These are phyloP conservation scores for Macrophomina phaseolina DNA, from an alignment of 2,329 filamentous ascomycete genomes.

Conservation along the genomic window DNA sequence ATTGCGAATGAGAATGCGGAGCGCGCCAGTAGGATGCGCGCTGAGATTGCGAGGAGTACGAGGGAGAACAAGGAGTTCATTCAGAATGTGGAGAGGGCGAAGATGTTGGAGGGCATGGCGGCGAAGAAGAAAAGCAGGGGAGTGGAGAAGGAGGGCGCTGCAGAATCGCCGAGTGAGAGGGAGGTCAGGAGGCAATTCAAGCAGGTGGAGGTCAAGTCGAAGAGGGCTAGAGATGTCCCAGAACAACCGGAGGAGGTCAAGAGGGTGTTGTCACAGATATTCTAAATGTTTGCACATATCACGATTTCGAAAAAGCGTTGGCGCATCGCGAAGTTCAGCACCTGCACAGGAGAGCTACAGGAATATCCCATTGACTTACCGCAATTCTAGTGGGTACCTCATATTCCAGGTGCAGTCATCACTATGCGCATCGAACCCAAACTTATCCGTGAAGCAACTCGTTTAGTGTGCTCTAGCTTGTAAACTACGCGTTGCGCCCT, in stretches of 20 bases:
- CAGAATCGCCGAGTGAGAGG: slow-evolving; percentile 44
- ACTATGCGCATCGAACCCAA: too few species aligned
- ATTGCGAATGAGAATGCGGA: slow-evolving; percentile 84
- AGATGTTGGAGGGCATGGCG: slow-evolving; percentile 76
- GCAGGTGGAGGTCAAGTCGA: slow-evolving; percentile 66
- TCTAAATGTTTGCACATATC: slow-evolving; percentile 31
- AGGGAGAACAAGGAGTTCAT: slow-evolving; percentile 84
- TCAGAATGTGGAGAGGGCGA: slow-evolving; percentile 77
- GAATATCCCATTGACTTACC: too few species aligned
- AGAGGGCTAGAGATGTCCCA: slow-evolving; percentile 40
- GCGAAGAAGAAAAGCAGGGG: slow-evolving; percentile 62
- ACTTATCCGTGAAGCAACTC: too few species aligned
- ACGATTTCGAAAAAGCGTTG: slow-evolving; percentile 2
- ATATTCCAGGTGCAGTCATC: too few species aligned
- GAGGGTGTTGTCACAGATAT: slow-evolving; percentile 45
- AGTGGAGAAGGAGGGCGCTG: slow-evolving; percentile 40
- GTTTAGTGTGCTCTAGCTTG: too few species aligned
- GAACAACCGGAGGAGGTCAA: slow-evolving; percentile 33
- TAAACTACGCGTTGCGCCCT: too few species aligned
- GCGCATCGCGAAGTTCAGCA: neutral
- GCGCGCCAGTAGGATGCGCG: slow-evolving; percentile 73
- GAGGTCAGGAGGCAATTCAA: slow-evolving; percentile 62
- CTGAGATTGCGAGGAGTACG: slow-evolving; percentile 76
- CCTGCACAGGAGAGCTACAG: too few species aligned
- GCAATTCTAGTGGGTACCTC: too few species aligned